phyloP scores from a whole-genome alignment of 2,329 filamentous ascomycete genomes.

The Cordyceps militaris region DNA sequence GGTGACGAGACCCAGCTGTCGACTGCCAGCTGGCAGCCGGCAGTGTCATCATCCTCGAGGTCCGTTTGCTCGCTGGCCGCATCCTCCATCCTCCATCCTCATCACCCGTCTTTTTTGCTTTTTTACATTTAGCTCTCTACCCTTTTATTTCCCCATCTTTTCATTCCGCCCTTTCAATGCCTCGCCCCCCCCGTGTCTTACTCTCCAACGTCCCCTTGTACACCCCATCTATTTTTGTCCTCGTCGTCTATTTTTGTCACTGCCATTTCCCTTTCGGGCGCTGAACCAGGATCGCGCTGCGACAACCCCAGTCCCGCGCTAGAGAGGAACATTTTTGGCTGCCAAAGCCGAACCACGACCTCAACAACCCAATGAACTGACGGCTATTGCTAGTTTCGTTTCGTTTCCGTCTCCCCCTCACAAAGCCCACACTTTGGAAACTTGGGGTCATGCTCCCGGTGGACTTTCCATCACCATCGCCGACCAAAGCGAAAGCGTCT shows the following conservation, averaged over 20 bases:
- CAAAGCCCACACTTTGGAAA: background rate
- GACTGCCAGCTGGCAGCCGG: background rate
- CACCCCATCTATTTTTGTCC: conserved; percentile 2
- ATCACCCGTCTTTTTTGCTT: background rate
- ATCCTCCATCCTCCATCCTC: background rate
- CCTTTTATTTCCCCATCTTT: background rate
- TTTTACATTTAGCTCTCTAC: background rate
- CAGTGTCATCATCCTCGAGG: background rate
- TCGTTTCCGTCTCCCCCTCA: background rate
- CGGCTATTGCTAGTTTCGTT: background rate
- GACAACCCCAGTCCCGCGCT: background rate
- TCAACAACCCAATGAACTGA: background rate
- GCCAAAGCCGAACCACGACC: background rate
- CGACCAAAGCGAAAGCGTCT: background rate
- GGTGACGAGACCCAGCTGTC: background rate
- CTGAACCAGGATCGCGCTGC: background rate
- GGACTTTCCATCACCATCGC: background rate
- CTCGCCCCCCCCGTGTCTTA: conserved; percentile 2
- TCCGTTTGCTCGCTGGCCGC: background rate
- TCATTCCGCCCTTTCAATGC: background rate
- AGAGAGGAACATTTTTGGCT: background rate
- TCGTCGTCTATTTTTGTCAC: conserved; percentile 8
- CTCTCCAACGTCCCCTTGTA: conserved; percentile 5
- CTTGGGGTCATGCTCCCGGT: background rate
- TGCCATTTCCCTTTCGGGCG: background rate